Evolutionary conservation across 345 rosid genomes (phyloP).

Genomic region (Arabidopsis arenosa): DNA sequence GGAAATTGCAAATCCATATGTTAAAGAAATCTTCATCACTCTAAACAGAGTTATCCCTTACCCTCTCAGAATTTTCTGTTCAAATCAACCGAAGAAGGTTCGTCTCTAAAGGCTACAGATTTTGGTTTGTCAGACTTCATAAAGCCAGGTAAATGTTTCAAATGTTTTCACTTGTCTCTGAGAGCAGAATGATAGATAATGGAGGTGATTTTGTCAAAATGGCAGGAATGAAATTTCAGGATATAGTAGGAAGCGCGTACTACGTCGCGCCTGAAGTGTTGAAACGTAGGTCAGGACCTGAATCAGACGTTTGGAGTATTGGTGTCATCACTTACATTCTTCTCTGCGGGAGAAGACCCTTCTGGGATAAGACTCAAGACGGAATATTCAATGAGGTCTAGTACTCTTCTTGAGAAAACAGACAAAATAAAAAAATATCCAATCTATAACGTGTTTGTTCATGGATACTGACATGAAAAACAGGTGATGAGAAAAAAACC

Average conservation of each 20-base stretch:
- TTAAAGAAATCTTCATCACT: constrained; percentile 1
- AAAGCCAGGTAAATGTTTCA: constrained; percentile 62
- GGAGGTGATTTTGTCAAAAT: constrained; percentile 1
- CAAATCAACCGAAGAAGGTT: constrained; percentile 73
- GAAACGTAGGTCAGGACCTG: constrained; percentile 88
- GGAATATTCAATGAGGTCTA: constrained; percentile 81
- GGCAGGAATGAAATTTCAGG: constrained; percentile 78
- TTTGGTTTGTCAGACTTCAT: constrained; percentile 95
- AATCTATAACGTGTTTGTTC: neutral
- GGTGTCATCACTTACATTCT: constrained; percentile 91
- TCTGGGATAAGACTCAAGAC: constrained; percentile 95
- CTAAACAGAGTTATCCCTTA: neutral
- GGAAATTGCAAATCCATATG: neutral
- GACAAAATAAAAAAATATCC: neutral
- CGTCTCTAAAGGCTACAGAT: constrained; percentile 84
- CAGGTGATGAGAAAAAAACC: constrained; percentile 71
- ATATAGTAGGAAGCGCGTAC: constrained; percentile 87
- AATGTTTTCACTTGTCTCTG: neutral
- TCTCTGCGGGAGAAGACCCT: constrained; percentile 88
- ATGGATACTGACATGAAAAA: constrained; percentile 8
- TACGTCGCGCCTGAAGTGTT: constrained; percentile 95
- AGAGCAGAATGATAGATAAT: neutral
- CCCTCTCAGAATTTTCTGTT: constrained; percentile 75
- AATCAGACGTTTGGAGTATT: constrained; percentile 95
- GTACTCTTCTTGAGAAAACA: neutral